Evolutionary conservation across 441 rosid species (phyloP), one percentile per base, ranked within the genome.

Genomic region (Omphalea diandra): DNA sequence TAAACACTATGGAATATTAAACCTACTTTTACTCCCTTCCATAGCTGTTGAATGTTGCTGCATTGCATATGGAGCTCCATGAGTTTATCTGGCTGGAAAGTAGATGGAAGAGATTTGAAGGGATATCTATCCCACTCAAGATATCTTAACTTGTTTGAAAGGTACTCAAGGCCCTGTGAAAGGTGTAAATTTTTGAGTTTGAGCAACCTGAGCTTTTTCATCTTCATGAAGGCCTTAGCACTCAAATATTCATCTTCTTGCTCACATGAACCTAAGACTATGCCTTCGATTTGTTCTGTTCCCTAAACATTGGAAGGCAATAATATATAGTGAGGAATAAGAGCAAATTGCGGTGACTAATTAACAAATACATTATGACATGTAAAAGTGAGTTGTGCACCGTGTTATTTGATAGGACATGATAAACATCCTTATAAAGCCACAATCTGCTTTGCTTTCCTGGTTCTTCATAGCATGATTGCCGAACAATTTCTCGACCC

Each of bases 381-480:
- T 36, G 53, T 32, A 35, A 52, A 15, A 14, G 1, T 15, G 3
- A 60, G 7, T 35, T 11, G 49, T 35, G 32, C 73, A 76, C 77
- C 73, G 20, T 32, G 58, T 80, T 53, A 17, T 73, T 69, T 9
- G 6, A 36, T 32, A 78, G 40, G 10, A 71, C 67, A 6, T 41
- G 53, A 35, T n/a, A 1, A 12, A 71, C 26, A 63, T 81, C 76
- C 10, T 73, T 61, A 22, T 5, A 43, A 7, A n/a, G 64, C 84
- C 89, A 87, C 22, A 83, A 43, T 76, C 85, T 77, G 47, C 82
- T 79, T 35, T 85, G 72, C 58, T 76, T 71, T 71, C 89, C 81
- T 8, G 79, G 81, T 20, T 27, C 67, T 4, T 78, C 70, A 1
- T 65, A 52, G 9, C 66, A 79, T 18, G 73, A 78, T 58, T 68